These are phyloP conservation scores for Canna indica DNA, from an alignment of 176 grass and related monocot genomes.

Conservation along the genomic window DNA sequence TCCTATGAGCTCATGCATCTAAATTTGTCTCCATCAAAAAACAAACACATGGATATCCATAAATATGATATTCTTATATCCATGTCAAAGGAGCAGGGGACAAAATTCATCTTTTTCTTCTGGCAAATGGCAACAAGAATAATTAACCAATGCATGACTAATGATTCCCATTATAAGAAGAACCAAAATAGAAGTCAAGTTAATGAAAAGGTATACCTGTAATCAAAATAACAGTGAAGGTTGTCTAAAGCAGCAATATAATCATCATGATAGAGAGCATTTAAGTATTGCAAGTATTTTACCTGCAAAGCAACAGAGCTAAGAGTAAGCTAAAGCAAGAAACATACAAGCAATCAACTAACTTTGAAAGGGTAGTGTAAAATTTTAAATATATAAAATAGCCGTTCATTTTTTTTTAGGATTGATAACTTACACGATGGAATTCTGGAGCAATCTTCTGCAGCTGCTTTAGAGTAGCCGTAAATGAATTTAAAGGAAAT, in stretches of 20 bases:
- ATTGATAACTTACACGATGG: slow-evolving; percentile 70
- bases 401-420: slow-evolving; percentile 12
- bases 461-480: slow-evolving; percentile 55
- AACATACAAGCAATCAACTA: not conserved
- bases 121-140: not conserved
- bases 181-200: not conserved
- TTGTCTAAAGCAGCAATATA: slow-evolving; percentile 65
- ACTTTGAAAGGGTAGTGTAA: slow-evolving; percentile 3
- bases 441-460: slow-evolving; percentile 72
- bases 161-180: not conserved
- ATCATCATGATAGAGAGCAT: slow-evolving; percentile 82
- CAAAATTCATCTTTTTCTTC: not conserved
- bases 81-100: not conserved
- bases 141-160: not conserved
- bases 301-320: slow-evolving; percentile 40
- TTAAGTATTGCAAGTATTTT: slow-evolving; percentile 88
- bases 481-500: slow-evolving; percentile 90
- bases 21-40: not conserved
- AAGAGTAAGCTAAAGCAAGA: slow-evolving; percentile 6
- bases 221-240: slow-evolving; percentile 92
- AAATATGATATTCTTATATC: not conserved
- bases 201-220: slow-evolving; percentile 36
- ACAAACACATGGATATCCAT: not conserved
- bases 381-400: too few relatives aligned
- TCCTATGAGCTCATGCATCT: not conserved